Percentiles rank a stretch among this genome's conserved stretches.
These are phyloP conservation scores for Paecilomyces formosus DNA, from an alignment of 2,329 filamentous ascomycete species.

Conservation along the genomic window DNA sequence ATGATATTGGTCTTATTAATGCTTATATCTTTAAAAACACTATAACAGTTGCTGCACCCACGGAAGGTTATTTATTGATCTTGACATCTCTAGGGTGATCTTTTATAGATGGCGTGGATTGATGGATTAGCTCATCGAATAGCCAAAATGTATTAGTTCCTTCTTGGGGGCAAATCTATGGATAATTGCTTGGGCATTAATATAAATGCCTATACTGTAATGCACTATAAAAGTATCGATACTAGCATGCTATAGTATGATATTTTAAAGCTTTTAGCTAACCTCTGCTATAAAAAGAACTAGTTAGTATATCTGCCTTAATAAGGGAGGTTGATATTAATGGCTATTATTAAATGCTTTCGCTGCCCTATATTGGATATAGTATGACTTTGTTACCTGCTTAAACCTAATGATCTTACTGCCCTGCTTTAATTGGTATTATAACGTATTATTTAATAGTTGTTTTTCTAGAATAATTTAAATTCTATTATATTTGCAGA, in stretches of 20 bases:
- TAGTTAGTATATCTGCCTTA: not conserved
- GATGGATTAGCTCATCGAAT: conserved; percentile 19
- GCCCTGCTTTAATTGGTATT: conserved; percentile 19
- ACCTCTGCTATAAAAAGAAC: conserved; percentile 8
- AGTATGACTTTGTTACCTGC: conserved; percentile 25
- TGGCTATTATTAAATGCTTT: conserved; percentile 32
- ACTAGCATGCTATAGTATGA: conserved; percentile 16
- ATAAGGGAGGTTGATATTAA: conserved; percentile 14
- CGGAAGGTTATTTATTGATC: conserved; percentile 16
- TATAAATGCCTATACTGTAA: conserved; percentile 18
- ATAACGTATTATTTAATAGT: conserved; percentile 15
- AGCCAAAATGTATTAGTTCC: conserved; percentile 16
- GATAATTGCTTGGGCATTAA: conserved; percentile 19
- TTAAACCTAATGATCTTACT: conserved; percentile 26
- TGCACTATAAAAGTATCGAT: conserved; percentile 20
- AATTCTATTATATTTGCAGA: conserved; percentile 14
- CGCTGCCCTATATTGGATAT: conserved; percentile 24
- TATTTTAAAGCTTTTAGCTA: conserved; percentile 11
- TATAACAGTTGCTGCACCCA: not conserved
- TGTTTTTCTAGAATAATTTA: conserved; percentile 17
- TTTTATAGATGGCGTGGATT: conserved; percentile 15
- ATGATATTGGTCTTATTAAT: too few relatives aligned
- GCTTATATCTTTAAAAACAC: too few relatives aligned
- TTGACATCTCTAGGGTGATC: conserved; percentile 14
- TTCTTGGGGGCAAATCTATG: conserved; percentile 13